A percentile compares a stretch with the other conserved stretches of the same genome.
Conservation (phyloP, 179 eudicot genomes). For the Gypsophila paniculata region DNA sequence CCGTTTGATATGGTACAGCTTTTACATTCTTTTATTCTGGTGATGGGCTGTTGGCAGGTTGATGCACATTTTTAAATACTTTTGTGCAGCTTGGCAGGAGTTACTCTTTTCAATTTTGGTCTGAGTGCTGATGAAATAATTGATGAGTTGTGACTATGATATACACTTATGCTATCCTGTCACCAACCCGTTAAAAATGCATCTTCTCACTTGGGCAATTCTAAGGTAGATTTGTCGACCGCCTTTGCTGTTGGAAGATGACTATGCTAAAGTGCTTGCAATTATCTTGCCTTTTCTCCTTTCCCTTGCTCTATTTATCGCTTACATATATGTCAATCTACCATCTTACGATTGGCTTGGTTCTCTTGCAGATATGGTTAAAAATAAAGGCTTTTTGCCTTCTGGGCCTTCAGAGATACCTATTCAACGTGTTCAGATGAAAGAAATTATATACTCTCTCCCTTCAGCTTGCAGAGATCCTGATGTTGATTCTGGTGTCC, state of each 20-base stretch:
- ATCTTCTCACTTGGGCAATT: background rate
- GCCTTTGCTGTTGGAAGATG: background rate
- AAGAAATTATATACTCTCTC: constrained; percentile 66
- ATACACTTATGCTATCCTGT: background rate
- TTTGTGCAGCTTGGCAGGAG: background rate
- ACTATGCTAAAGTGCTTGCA: background rate
- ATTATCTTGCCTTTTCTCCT: background rate
- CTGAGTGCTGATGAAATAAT: background rate
- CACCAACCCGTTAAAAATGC: background rate
- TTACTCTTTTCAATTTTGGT: background rate
- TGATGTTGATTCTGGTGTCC: constrained; percentile 53
- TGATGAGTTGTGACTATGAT: background rate
- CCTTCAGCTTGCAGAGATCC: constrained; percentile 69
- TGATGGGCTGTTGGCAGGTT: background rate
- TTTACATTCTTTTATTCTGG: background rate
- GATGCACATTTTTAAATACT: background rate
- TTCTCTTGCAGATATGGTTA: constrained; percentile 67
- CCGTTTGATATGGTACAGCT: background rate
- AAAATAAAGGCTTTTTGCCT: constrained; percentile 88
- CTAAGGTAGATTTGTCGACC: background rate
- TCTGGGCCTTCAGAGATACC: constrained; percentile 80
- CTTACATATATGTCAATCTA: background rate
- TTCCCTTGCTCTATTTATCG: background rate
- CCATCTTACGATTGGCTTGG: constrained; percentile 9
- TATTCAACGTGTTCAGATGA: constrained; percentile 59